These are phyloP conservation scores for Fusarium protoensiforme DNA, from an alignment of 2,329 filamentous ascomycete genomes.

Conservation along the genomic window DNA sequence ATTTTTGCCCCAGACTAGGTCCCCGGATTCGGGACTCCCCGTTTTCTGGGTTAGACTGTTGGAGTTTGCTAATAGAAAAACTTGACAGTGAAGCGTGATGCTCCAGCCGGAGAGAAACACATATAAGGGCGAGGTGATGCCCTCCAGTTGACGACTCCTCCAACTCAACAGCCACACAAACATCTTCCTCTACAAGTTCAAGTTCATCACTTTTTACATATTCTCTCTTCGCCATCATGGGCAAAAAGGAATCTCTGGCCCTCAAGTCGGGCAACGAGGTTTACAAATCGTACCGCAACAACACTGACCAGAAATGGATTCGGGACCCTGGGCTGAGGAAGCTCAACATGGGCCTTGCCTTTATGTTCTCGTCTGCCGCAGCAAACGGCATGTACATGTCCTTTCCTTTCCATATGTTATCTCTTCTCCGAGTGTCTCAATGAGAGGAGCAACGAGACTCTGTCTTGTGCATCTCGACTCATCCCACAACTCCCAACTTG, in stretches of 20 bases:
- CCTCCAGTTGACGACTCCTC: not conserved
- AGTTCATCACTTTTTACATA: not conserved
- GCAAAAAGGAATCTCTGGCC: not conserved
- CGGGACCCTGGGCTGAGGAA: conserved; percentile 15
- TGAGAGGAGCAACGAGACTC: not conserved
- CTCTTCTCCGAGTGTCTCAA: not conserved
- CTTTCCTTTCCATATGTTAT: not conserved
- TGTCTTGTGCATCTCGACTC: not conserved
- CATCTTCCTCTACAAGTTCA: not conserved
- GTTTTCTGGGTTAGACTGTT: not conserved
- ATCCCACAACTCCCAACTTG: not conserved
- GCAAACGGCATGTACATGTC: conserved; percentile 5
- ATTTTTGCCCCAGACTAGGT: not conserved
- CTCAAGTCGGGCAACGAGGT: conserved; percentile 9
- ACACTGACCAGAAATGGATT: conserved; percentile 24
- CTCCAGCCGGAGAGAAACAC: not conserved
- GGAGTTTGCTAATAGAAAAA: not conserved
- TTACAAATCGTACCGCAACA: conserved; percentile 17
- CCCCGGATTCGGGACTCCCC: conserved; percentile 2
- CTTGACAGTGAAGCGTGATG: not conserved
- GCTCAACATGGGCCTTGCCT: conserved; percentile 19
- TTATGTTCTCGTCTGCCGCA: conserved; percentile 23
- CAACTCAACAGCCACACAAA: not conserved
- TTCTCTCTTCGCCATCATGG: conserved; percentile 3
- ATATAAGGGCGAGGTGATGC: conserved; percentile 2